phyloP scores from a whole-genome alignment of 768 basidiomycete genomes.

The Suillus plorans region DNA sequence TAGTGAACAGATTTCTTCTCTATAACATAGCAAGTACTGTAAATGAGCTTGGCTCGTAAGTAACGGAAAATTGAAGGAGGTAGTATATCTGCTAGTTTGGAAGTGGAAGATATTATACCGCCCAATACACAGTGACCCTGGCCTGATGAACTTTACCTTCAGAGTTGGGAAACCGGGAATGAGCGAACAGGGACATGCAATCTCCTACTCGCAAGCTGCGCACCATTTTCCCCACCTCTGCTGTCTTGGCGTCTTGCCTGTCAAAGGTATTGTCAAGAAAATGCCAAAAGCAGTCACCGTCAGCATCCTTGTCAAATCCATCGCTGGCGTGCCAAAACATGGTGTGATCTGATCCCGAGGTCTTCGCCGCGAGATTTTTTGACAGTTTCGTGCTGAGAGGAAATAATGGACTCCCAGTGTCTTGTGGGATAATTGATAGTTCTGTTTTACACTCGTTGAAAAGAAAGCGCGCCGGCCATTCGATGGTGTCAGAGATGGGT shows the following conservation, averaged over 20 bases:
- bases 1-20: background rate
- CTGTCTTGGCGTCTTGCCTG: background rate
- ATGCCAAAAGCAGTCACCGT: background rate
- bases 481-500: background rate
- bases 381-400: background rate
- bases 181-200: background rate
- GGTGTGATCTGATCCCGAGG: background rate
- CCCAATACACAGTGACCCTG: conserved; percentile 10
- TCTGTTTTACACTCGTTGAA: background rate
- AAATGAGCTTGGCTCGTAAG: background rate
- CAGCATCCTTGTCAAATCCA: background rate
- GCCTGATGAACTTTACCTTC: conserved; percentile 2
- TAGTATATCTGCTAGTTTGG: background rate
- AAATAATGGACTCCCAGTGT: background rate
- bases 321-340: background rate
- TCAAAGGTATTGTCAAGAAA: background rate
- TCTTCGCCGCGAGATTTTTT: background rate
- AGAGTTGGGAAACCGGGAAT: background rate
- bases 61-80: background rate
- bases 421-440: background rate
- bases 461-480: conserved; percentile 1
- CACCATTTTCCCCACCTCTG: background rate
- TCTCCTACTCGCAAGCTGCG: conserved; percentile 1
- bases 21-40: background rate
- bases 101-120: background rate